These are phyloP conservation scores for Escallonia herrerae DNA, from an alignment of 129 eudicot genomes.

Conservation along the genomic window DNA sequence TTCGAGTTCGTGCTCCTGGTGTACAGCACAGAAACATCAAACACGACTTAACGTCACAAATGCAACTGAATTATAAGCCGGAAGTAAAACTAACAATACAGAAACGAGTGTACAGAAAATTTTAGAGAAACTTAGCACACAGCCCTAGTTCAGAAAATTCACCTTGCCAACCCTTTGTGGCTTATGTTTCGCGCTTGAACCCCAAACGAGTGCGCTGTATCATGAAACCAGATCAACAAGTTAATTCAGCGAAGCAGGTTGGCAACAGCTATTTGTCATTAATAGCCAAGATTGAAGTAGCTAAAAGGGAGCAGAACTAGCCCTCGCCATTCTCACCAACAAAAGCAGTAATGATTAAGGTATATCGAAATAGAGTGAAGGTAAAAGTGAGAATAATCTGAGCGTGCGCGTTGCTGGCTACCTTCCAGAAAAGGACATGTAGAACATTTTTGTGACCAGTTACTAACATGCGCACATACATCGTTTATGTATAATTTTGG, in stretches of 20 bases:
- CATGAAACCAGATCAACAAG: conserved; percentile 6
- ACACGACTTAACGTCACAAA: neutral
- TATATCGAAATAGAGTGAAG: no score
- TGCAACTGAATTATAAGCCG: neutral
- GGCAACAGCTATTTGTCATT: neutral
- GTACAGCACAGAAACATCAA: neutral
- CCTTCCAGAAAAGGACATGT: no score
- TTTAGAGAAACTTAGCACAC: neutral
- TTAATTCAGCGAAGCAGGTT: neutral
- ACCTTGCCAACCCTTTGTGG: conserved; percentile 99
- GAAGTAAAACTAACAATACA: neutral
- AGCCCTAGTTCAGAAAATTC: neutral
- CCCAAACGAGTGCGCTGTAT: conserved; percentile 97
- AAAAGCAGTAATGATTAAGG: no score
- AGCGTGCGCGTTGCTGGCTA: no score
- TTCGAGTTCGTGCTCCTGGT: conserved; percentile 97
- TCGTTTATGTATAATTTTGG: no score
- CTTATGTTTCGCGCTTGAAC: conserved; percentile 97
- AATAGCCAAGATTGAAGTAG: no score
- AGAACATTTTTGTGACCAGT: no score
- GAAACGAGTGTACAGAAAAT: neutral
- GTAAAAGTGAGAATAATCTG: no score
- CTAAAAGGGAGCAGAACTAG: no score
- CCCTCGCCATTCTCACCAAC: no score
- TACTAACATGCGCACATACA: no score